phyloP scores from a whole-genome alignment of 345 rosid species.

The Reutealis trisperma region DNA sequence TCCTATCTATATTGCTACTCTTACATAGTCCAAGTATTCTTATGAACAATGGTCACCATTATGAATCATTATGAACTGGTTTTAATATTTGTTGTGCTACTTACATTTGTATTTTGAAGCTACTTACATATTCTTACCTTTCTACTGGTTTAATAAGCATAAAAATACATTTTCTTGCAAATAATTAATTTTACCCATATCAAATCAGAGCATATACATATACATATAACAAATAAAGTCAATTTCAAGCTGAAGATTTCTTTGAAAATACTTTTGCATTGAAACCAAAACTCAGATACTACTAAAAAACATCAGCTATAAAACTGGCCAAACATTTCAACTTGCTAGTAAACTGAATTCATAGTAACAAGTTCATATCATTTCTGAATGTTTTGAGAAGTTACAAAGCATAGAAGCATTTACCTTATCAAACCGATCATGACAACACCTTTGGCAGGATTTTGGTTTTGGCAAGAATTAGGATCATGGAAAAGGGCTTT shows the following conservation, averaged over 20 bases:
- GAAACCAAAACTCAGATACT: not conserved
- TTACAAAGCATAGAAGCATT: conserved; percentile 16
- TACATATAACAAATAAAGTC: not conserved
- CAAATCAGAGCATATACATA: no score
- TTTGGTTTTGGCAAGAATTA: conserved; percentile 9
- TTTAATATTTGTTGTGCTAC: conserved; percentile 1
- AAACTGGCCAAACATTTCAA: not conserved
- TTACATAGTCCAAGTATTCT: not conserved
- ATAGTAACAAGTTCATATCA: conserved; percentile 3
- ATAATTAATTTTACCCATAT: not conserved
- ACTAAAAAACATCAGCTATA: not conserved
- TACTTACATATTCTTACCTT: not conserved
- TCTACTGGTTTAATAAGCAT: not conserved
- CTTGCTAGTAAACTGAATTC: conserved; percentile 9
- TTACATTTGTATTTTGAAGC: not conserved
- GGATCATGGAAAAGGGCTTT: conserved; percentile 1
- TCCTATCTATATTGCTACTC: not conserved
- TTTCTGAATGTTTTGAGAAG: conserved; percentile 15
- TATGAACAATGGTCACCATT: not conserved
- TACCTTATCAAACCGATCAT: conserved; percentile 21
- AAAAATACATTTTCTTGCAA: not conserved
- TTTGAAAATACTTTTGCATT: not conserved
- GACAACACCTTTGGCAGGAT: conserved; percentile 8
- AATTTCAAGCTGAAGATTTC: not conserved
- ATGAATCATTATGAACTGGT: not conserved